Conservation (phyloP, 2,329 filamentous ascomycete species). For the Acephala macrosclerotiorum region DNA sequence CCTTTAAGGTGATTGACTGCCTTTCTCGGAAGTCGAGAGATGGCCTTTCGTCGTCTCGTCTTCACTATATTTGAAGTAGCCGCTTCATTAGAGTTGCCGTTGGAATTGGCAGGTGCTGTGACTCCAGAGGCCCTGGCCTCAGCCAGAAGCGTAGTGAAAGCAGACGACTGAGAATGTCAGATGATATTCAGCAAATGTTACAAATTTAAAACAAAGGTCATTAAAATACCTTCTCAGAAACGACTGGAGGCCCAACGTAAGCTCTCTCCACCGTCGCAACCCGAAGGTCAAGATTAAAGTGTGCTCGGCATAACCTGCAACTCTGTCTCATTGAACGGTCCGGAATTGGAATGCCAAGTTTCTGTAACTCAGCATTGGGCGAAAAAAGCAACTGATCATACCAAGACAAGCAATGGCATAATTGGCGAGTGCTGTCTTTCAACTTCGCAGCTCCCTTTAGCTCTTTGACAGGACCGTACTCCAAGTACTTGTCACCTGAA, state of each 20-base stretch:
- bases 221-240: not conserved
- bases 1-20: too few relatives aligned
- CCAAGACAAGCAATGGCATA: not conserved
- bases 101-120: not conserved
- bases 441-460: not conserved
- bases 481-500: not conserved
- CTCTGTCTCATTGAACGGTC: not conserved
- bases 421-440: not conserved
- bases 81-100: too few relatives aligned
- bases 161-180: not conserved
- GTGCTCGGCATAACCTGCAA: not conserved
- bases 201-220: not conserved
- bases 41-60: too few relatives aligned
- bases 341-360: not conserved
- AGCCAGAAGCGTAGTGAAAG: not conserved
- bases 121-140: not conserved
- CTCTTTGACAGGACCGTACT: not conserved
- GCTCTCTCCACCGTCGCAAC: not conserved
- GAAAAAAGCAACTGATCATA: not conserved
- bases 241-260: not conserved
- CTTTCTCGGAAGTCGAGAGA: too few relatives aligned
- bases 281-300: not conserved
- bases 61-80: too few relatives aligned
- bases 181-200: not conserved
- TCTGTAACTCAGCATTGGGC: not conserved